phyloP scores from a whole-genome alignment of 768 basidiomycete genomes.

The Candolleomyces eurysporus region DNA sequence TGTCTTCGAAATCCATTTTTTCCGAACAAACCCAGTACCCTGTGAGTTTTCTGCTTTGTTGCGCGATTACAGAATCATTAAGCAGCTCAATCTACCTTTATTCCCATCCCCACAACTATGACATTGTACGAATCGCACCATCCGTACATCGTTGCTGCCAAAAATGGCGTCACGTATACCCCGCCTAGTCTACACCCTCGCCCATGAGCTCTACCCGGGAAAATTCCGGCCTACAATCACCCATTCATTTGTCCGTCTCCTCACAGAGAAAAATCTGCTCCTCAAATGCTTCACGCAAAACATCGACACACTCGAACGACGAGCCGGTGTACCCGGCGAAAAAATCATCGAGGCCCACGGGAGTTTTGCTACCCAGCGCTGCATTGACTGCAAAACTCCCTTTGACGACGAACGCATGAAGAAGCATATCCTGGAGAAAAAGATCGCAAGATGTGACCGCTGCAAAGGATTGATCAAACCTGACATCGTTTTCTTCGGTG shows the following conservation, averaged over 20 bases:
- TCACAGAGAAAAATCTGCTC: constrained; percentile 67
- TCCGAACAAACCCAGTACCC: constrained; percentile 74
- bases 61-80: neutral
- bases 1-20: constrained; percentile 90
- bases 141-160: neutral
- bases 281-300: constrained; percentile 87
- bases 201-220: constrained; percentile 90
- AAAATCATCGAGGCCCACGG: constrained; percentile 95
- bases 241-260: constrained; percentile 86
- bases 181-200: constrained; percentile 78
- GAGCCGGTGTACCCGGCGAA: constrained; percentile 69
- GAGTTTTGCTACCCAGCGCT: constrained; percentile 85
- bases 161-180: neutral
- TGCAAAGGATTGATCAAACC: constrained; percentile 84
- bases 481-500: constrained; percentile 95
- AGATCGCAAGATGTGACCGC: constrained; percentile 62
- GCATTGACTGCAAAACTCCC: constrained; percentile 64
- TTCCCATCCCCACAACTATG: no score
- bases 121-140: no score
- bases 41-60: constrained; percentile 44
- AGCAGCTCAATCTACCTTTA: no score
- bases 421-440: constrained; percentile 53
- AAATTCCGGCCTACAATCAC: constrained; percentile 84
- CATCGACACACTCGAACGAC: constrained; percentile 88
- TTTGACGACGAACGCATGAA: constrained; percentile 72